Base-by-base conservation (phyloP, 495 filamentous ascomycete species). In the Xylaria longipes region DNA sequence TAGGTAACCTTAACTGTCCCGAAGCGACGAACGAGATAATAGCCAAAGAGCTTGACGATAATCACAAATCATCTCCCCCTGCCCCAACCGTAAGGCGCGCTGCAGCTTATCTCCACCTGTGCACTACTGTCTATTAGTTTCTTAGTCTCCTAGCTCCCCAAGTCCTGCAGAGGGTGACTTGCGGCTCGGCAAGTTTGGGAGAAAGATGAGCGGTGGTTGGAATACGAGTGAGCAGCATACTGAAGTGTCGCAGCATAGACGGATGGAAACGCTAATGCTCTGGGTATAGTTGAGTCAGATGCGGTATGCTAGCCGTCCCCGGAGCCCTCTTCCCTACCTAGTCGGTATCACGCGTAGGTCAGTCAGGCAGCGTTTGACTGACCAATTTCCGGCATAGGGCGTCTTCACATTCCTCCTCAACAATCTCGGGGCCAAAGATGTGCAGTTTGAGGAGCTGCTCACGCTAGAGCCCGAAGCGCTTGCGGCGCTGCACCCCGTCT, bases 361-460 rank as follows among this genome's bases (percentile, higher is more conserved):
- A 71, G 35, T 33, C n/a, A 12, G 22, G 45, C 7, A 20, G 46
- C 35, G 29, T 45, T 57, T 66, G 45, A 56, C 70, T 72, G 33
- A 56, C 70, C 74, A 35, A 74, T 62, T 25, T 39, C 25, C 27
- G 71, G 52, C 72, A 39, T 65, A 97, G 95, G 96, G 96, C 77
- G 94, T 99, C 74, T 99, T 99, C 83, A 99, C 97, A 70, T 97
- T 93, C 77, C 89, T 99, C 58, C 87, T 94, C 75, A 92, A 97
- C 75, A 94, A 93, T 73, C 91, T 99, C 52, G 96, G 97, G 45
- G 94, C 95, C 43, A 91, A 93, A 78, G 90, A 94, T 78, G 93
- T 98, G 8, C 96, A 99, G 82, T 98, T 98, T 81, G 97, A 98
- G 82, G 96, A 99, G 82, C 90, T 99, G 71, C 89, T 98, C 48